Conservation (phyloP, 345 rosid species). For the Gossypium rotundifolium region DNA sequence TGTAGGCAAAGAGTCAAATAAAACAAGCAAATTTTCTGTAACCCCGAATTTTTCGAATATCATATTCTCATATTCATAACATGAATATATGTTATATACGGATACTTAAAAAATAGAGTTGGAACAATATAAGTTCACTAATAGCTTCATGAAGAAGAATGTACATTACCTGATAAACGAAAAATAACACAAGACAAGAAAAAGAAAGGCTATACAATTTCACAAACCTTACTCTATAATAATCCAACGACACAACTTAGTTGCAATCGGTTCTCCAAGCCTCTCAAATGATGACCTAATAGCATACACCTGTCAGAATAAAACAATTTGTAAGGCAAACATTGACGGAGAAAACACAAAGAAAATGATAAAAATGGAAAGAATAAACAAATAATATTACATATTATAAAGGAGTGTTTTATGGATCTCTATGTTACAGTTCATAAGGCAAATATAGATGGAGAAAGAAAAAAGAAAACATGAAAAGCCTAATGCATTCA, state of each 20-base stretch:
- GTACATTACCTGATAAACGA: slow-evolving; percentile 5
- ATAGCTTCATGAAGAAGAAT: not conserved
- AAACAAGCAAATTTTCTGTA: too few species aligned
- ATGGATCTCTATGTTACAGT: not conserved
- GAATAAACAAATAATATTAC: not conserved
- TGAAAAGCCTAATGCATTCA: not conserved
- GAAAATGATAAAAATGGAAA: not conserved
- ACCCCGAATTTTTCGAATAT: too few species aligned
- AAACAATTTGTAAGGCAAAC: not conserved
- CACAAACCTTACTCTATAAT: slow-evolving; percentile 40
- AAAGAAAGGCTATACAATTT: slow-evolving; percentile 44
- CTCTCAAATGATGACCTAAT: slow-evolving; percentile 90
- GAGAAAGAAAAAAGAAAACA: too few species aligned
- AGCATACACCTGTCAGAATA: slow-evolving; percentile 75
- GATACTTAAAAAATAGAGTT: not conserved
- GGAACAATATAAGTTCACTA: not conserved
- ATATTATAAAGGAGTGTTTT: not conserved
- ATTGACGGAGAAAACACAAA: not conserved
- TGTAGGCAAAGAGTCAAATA: too few species aligned
- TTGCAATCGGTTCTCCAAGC: slow-evolving; percentile 88
- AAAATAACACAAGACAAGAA: not conserved
- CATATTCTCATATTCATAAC: too few species aligned
- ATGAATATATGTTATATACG: too few species aligned
- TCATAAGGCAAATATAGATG: not conserved
- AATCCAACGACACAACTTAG: slow-evolving; percentile 84